These are phyloP conservation scores for Phytophthora hibernalis DNA, from an alignment of 352 stramenopile genomes.

Conservation along the genomic window DNA sequence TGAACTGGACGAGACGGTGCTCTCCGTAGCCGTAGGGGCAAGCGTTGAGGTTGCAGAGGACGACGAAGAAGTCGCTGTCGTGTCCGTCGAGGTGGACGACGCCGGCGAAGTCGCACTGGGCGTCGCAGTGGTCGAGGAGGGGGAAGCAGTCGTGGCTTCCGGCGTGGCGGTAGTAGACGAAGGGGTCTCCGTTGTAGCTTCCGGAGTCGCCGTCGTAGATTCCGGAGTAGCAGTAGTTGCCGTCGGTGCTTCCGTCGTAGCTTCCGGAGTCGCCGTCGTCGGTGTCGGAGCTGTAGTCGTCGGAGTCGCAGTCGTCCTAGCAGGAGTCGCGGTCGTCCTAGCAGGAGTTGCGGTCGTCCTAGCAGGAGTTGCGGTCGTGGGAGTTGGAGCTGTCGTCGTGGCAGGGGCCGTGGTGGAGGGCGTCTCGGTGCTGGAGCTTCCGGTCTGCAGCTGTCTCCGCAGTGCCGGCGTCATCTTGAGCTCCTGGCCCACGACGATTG, in stretches of 20 bases:
- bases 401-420: conserved; percentile 25
- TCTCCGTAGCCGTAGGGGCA: conserved; percentile 26
- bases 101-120: conserved; percentile 31
- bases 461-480: conserved; percentile 25
- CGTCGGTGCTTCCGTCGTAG: neutral
- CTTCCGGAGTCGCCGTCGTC: conserved; percentile 21
- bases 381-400: conserved; percentile 21
- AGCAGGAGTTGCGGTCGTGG: conserved; percentile 21
- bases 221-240: neutral
- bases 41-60: conserved; percentile 11
- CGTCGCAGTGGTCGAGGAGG: conserved; percentile 27
- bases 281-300: neutral
- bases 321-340: conserved; percentile 1
- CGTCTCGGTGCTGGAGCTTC: conserved; percentile 22
- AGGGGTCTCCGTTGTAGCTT: conserved; percentile 13
- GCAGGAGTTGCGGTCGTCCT: conserved; percentile 20
- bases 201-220: conserved; percentile 12
- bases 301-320: conserved; percentile 13
- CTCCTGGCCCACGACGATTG: conserved; percentile 24
- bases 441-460: conserved; percentile 32
- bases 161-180: conserved; percentile 18
- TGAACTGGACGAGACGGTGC: conserved; percentile 18
- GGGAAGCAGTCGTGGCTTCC: conserved; percentile 17
- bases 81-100: conserved; percentile 33
- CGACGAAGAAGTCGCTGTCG: conserved; percentile 25